Evolutionary conservation across 225 moss, liverwort and hornwort species (phyloP), one percentile per base, ranked within the genome.

Genomic region (Bryum argenteum): DNA sequence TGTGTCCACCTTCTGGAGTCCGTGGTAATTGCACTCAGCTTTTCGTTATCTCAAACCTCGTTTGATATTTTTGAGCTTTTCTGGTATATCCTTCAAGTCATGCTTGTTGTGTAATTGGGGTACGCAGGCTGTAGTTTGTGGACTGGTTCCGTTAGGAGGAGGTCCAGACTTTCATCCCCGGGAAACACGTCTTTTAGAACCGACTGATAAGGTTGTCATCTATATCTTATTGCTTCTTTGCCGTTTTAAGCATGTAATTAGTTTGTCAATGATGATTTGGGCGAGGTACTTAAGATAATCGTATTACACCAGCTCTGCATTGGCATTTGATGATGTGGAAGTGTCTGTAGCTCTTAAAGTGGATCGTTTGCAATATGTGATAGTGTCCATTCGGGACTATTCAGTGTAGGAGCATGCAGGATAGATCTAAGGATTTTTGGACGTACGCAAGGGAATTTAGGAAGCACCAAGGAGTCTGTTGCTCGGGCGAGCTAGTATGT

Each of bases 81-180:
- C n/a, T 58, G 43, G 56, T 67, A 65, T 51, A 55, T 19, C 18
- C 15, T 52, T 61, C 48, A 55, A 44, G 6, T 37, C 13, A 14
- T 70, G 56, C 60, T 73, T n/a, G 65, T 17, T 42, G 50, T 45
- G 53, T 18, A 70, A 63, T 58, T 41, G 58, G 74, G 54, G 28
- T 57, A 59, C 73, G 66, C 77, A 89, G 89, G 86, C 89, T 67
- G 83, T 89, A 41, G 81, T 89, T 48, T 84, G 77, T 79, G 89
- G 89, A 54, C 83, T 89, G 39, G 73, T 89, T 73, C 79, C 83
- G 37, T 79, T 39, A 54, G 79, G 79, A 74, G 70, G 70, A 48
- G 73, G 79, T 61, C 86, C 86, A 77, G 86, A 86, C 2, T 89
- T 89, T 59, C 89, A 89, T 80, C 89, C 89, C 13, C 77, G 57